Conservation (phyloP, 305 asterid genomes). For the Striga hermonthica region DNA sequence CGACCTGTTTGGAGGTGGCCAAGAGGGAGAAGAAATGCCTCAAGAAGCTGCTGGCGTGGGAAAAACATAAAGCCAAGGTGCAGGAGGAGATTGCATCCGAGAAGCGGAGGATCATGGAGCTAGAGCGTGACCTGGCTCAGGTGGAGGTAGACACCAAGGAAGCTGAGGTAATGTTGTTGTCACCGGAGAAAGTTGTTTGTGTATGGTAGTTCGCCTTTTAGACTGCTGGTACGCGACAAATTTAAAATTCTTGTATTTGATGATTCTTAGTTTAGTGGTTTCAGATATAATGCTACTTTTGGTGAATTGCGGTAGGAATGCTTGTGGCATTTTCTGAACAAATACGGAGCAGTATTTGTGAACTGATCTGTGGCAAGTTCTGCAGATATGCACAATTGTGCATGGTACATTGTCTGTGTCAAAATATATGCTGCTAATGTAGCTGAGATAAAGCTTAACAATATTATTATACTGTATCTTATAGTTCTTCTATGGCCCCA, state of each 20-base stretch:
- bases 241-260: background rate
- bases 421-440: too few relatives aligned
- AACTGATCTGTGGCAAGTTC: too few relatives aligned
- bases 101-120: conserved; percentile 50
- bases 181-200: conserved; percentile 12
- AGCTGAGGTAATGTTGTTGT: conserved; percentile 46
- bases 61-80: conserved; percentile 67
- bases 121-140: conserved; percentile 51
- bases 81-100: conserved; percentile 62
- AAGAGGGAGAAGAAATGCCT: conserved; percentile 70
- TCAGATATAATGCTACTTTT: conserved; percentile 14
- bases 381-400: too few relatives aligned
- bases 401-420: too few relatives aligned
- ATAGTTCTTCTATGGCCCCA: too few relatives aligned
- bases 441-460: too few relatives aligned
- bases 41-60: conserved; percentile 71
- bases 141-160: conserved; percentile 55
- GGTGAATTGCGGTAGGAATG: conserved; percentile 9
- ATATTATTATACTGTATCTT: too few relatives aligned
- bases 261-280: conserved; percentile 10
- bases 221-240: too few relatives aligned
- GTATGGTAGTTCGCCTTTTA: background rate
- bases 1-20: conserved; percentile 59
- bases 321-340: too few relatives aligned
- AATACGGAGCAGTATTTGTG: too few relatives aligned